Evolutionary conservation across 495 filamentous ascomycete species (phyloP).

Genomic region (Friedmanniomyces simplex): DNA sequence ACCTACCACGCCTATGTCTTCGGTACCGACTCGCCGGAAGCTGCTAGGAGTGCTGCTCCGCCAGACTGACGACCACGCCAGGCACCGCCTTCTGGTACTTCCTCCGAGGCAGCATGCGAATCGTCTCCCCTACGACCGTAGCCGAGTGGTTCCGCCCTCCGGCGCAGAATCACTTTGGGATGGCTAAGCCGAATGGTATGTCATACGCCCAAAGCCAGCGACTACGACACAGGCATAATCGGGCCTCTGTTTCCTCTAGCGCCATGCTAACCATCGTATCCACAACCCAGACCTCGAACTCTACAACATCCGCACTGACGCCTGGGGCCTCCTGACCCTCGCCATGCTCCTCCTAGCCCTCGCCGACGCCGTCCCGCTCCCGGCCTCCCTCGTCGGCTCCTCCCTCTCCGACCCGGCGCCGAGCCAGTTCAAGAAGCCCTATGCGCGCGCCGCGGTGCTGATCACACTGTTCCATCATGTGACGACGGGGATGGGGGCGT

Average conservation of each 20-base stretch:
- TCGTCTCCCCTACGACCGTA: conserved; percentile 15
- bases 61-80: neutral
- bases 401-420: neutral
- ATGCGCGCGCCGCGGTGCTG: conserved; percentile 16
- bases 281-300: conserved; percentile 24
- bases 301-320: conserved; percentile 24
- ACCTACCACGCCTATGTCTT: conserved; percentile 24
- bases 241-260: too few species aligned
- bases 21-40: conserved; percentile 2
- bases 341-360: conserved; percentile 19
- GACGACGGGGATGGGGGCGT: conserved; percentile 18
- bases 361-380: conserved; percentile 18
- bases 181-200: conserved; percentile 7
- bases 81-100: conserved; percentile 23
- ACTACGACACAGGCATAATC: too few species aligned
- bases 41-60: neutral
- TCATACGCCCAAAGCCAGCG: too few species aligned
- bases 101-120: conserved; percentile 15
- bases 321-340: conserved; percentile 16
- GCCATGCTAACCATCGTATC: too few species aligned
- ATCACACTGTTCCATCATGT: conserved; percentile 21
- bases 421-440: conserved; percentile 14
- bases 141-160: conserved; percentile 19
- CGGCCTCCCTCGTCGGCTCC: conserved; percentile 9
- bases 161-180: neutral